Conservation (phyloP, 2,329 filamentous ascomycete species). For the Aspergillus quadricinctus region DNA sequence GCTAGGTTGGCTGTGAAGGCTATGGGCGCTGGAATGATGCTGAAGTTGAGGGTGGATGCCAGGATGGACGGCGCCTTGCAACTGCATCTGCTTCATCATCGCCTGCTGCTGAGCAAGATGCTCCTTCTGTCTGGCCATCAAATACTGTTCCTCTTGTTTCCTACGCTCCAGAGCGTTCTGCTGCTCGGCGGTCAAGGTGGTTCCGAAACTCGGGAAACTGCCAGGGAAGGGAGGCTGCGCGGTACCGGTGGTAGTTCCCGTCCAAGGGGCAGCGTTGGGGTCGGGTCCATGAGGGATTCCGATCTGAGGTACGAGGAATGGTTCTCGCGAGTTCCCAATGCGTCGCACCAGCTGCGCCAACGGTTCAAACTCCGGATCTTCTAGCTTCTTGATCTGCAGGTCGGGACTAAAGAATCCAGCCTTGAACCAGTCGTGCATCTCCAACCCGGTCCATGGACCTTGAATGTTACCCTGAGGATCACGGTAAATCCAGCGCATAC, state of each 20-base stretch:
- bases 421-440: conserved; percentile 99
- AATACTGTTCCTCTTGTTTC: conserved; percentile 96
- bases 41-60: conserved; percentile 64
- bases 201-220: conserved; percentile 93
- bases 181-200: conserved; percentile 93
- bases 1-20: conserved; percentile 93
- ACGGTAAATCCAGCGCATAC: conserved; percentile 98
- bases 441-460: conserved; percentile 89
- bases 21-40: conserved; percentile 92
- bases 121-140: conserved; percentile 94
- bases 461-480: conserved; percentile 90
- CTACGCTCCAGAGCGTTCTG: conserved; percentile 94
- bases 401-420: conserved; percentile 96
- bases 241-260: conserved; percentile 50
- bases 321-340: conserved; percentile 95
- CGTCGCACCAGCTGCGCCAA: conserved; percentile 89
- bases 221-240: conserved; percentile 85
- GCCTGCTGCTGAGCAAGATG: conserved; percentile 84
- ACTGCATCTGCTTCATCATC: conserved; percentile 66
- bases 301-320: conserved; percentile 95
- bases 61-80: conserved; percentile 49
- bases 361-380: conserved; percentile 91
- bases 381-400: conserved; percentile 87
- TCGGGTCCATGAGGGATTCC: conserved; percentile 85
- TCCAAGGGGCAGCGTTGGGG: conserved; percentile 48